Evolutionary conservation across 2,329 filamentous ascomycete species (phyloP).

Genomic region (Phialocephala sp.): DNA sequence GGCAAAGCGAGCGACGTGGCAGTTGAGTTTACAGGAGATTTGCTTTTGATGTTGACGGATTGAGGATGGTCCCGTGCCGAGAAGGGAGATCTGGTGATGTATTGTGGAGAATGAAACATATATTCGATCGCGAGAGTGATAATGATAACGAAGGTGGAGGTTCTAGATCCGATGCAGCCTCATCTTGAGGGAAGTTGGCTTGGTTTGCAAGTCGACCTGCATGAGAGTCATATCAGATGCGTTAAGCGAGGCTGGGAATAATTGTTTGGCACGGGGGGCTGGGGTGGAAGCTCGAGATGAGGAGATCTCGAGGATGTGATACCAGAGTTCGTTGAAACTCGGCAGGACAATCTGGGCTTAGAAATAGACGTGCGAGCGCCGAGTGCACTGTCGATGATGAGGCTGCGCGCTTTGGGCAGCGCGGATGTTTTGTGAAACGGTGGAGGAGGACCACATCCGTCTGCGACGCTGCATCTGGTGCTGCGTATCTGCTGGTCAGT

Average conservation of each 20-base stretch:
- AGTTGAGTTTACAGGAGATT: conserved; percentile 8
- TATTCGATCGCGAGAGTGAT: conserved; percentile 17
- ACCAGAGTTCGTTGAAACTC: conserved; percentile 2
- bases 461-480: too few relatives aligned
- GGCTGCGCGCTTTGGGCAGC: conserved; percentile 20
- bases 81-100: conserved; percentile 7
- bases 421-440: conserved; percentile 21
- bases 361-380: background rate
- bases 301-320: conserved; percentile 8
- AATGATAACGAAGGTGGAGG: conserved; percentile 6
- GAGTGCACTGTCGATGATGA: background rate
- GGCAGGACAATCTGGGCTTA: conserved; percentile 1
- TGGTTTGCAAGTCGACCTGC: background rate
- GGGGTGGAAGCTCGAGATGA: background rate
- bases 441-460: background rate
- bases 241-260: conserved; percentile 4
- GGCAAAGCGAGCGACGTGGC: conserved; percentile 11
- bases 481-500: background rate
- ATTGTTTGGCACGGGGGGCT: background rate
- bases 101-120: conserved; percentile 16
- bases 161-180: conserved; percentile 18
- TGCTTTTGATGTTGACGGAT: conserved; percentile 8
- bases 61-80: background rate
- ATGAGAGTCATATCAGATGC: conserved; percentile 7
- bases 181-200: conserved; percentile 1